Evolutionary conservation across 2,329 filamentous ascomycete species (phyloP).

Genomic region (Stemphylium beticola): DNA sequence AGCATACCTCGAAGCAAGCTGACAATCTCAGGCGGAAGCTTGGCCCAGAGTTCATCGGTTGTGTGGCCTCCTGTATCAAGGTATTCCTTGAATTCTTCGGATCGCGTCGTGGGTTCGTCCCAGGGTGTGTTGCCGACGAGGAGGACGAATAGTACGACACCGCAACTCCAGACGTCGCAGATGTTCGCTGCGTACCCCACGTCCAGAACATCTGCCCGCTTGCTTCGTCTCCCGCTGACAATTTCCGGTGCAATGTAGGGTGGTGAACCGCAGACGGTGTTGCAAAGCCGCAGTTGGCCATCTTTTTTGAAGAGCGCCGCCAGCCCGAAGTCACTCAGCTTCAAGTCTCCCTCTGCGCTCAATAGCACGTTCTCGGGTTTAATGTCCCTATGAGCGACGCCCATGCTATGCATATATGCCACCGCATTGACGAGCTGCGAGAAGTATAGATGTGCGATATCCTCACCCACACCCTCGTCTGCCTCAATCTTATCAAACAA

Average conservation of each 20-base stretch:
- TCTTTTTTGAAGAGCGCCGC: constrained; percentile 93
- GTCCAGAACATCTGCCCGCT: constrained; percentile 57
- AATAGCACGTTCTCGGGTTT: constrained; percentile 92
- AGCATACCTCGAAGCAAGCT: constrained; percentile 94
- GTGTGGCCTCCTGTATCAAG: constrained; percentile 78
- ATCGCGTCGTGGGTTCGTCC: constrained; percentile 86
- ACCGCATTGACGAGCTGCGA: constrained; percentile 88
- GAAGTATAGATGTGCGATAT: constrained; percentile 97
- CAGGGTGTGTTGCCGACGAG: constrained; percentile 96
- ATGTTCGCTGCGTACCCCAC: constrained; percentile 76
- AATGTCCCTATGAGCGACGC: constrained; percentile 80
- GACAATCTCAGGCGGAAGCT: constrained; percentile 73
- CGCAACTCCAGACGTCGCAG: constrained; percentile 96
- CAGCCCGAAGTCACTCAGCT: constrained; percentile 95
- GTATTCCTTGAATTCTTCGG: constrained; percentile 93
- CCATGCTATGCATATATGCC: constrained; percentile 94
- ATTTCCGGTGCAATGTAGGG: constrained; percentile 98
- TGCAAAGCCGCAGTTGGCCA: constrained; percentile 79
- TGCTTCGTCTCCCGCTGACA: constrained; percentile 57
- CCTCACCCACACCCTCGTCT: constrained; percentile 90
- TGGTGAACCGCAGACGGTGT: constrained; percentile 91
- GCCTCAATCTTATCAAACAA: constrained; percentile 99
- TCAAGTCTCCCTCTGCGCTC: constrained; percentile 82
- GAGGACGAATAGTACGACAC: constrained; percentile 95
- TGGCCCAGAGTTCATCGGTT: constrained; percentile 83